Base-by-base conservation (phyloP, 2,329 filamentous ascomycete genomes). In the Clonostachys sp. region DNA sequence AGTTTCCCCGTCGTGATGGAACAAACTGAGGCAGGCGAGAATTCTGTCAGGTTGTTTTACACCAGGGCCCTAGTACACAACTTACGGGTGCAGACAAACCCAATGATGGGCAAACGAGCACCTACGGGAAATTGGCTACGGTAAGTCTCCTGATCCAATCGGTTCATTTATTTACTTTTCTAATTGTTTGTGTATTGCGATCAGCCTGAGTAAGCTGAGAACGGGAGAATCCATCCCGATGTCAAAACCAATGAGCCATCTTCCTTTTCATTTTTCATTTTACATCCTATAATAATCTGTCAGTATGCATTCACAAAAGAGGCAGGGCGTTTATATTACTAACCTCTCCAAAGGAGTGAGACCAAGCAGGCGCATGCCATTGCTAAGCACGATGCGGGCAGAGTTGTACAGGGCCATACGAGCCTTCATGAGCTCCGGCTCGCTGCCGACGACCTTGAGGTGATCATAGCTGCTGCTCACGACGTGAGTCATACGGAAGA, bases 401-500 rank as follows among this genome's bases (percentile, higher is more conserved):
- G 85, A 76, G 55, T 86, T 83, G 63, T 95, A 95, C 56, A 95
- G 70, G 12, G 87, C 87, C 77, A 90, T 81, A 55, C 89, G 78
- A 17, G 67, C 65, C 59, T 68, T 70, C 74, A 87, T 84, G 47
- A 91, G 68, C 61, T 87, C 83, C 33, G 72, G 74, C 67, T 92
- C 87, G 51, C 83, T 87, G 46, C 88, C 87, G n/a, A 95, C 81
- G 46, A 94, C 88, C 61, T 87, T 82, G 51, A 95, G 74, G 50
- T 89, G 84, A 59, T 91, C 88, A 67, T 95, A 95, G 64, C 86
- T 90, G 47, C 81, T 85, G 70, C 85, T 90, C 47, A 95, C 68
- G 24, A 81, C 74, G 66, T 95, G 89, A 4, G 87, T 89, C 84
- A 95, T 87, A 77, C 88, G 89, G 76, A 92, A 94, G 41, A 94